Percentiles rank a stretch among this genome's conserved stretches.
phyloP scores from a whole-genome alignment of 2,329 filamentous ascomycete genomes.

The Fusarium sp. region DNA sequence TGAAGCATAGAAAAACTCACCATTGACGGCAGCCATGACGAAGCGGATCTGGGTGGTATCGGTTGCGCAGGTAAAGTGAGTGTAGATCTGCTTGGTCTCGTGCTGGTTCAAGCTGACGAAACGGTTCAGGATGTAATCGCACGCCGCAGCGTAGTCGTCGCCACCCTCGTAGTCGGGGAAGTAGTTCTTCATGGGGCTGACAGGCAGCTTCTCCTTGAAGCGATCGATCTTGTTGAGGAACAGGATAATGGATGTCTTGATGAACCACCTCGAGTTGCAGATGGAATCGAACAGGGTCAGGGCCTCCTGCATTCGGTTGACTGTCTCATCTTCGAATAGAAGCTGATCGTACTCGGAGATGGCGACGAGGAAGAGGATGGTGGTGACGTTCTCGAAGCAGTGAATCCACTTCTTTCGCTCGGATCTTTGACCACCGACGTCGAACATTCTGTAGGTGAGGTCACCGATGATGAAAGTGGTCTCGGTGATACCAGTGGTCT shows the following conservation, averaged over 20 bases:
- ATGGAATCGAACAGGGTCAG: slow-evolving; percentile 89
- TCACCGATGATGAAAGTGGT: slow-evolving; percentile 96
- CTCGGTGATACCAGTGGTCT: slow-evolving; percentile 97
- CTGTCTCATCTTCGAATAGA: slow-evolving; percentile 94
- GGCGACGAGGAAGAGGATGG: slow-evolving; percentile 95
- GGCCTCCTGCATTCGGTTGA: slow-evolving; percentile 94
- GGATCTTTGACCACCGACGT: slow-evolving; percentile 94
- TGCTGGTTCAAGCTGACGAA: slow-evolving; percentile 99
- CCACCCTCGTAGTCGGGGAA: slow-evolving; percentile 95
- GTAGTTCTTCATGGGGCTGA: slow-evolving; percentile 89
- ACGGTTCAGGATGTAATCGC: slow-evolving; percentile 98
- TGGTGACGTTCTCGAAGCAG: slow-evolving; percentile 98
- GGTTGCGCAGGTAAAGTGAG: slow-evolving; percentile 98
- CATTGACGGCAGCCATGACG: slow-evolving; percentile 99
- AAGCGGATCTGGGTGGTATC: slow-evolving; percentile 99
- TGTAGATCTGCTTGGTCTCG: slow-evolving; percentile 99
- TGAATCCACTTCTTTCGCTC: slow-evolving; percentile 99
- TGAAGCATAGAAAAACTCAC: slow-evolving; percentile 63
- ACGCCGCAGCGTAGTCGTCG: slow-evolving; percentile 93
- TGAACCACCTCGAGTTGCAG: slow-evolving; percentile 91
- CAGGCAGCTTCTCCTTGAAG: slow-evolving; percentile 86
- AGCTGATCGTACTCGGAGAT: slow-evolving; percentile 98
- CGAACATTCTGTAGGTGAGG: slow-evolving; percentile 96
- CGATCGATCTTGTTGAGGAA: slow-evolving; percentile 93
- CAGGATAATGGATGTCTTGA: slow-evolving; percentile 88